Percentiles rank a stretch among this genome's conserved stretches.
phyloP scores from a whole-genome alignment of 2,329 filamentous ascomycete genomes.

The Penicillium sp. region DNA sequence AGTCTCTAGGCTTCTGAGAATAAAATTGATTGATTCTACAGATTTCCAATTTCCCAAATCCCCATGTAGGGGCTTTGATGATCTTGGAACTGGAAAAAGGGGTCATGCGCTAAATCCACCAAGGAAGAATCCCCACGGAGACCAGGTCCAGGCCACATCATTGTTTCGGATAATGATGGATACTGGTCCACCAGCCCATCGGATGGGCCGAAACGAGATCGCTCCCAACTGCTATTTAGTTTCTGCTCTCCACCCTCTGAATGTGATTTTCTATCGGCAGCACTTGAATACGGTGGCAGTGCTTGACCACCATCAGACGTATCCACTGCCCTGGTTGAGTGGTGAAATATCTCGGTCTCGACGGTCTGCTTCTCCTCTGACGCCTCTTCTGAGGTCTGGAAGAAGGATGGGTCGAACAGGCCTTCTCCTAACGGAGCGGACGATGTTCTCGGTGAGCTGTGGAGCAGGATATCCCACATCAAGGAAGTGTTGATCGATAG shows the following conservation, averaged over 20 bases:
- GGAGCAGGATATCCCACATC: constrained; percentile 35
- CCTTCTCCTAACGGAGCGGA: background rate
- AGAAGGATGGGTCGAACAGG: background rate
- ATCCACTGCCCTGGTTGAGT: constrained; percentile 14
- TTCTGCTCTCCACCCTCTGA: constrained; percentile 1
- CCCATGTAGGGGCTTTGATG: constrained; percentile 27
- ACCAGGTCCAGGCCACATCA: constrained; percentile 17
- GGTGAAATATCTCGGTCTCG: constrained; percentile 35
- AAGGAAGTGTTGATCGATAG: constrained; percentile 32
- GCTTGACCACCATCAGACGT: constrained; percentile 32
- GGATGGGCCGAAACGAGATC: background rate
- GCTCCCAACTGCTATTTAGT: background rate
- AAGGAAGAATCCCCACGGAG: constrained; percentile 26
- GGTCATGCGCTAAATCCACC: constrained; percentile 31
- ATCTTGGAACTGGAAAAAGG: constrained; percentile 34
- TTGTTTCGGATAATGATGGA: constrained; percentile 8
- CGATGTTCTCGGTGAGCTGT: constrained; percentile 16
- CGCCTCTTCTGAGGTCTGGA: constrained; percentile 5
- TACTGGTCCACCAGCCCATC: background rate
- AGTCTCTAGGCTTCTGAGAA: too few species aligned
- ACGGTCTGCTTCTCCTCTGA: constrained; percentile 18
- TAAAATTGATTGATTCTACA: constrained; percentile 10
- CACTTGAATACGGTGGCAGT: constrained; percentile 30
- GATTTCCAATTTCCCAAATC: constrained; percentile 32
- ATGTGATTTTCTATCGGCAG: constrained; percentile 3